Conservation (phyloP, 352 stramenopile species). For the Globisporangium nodosum region DNA sequence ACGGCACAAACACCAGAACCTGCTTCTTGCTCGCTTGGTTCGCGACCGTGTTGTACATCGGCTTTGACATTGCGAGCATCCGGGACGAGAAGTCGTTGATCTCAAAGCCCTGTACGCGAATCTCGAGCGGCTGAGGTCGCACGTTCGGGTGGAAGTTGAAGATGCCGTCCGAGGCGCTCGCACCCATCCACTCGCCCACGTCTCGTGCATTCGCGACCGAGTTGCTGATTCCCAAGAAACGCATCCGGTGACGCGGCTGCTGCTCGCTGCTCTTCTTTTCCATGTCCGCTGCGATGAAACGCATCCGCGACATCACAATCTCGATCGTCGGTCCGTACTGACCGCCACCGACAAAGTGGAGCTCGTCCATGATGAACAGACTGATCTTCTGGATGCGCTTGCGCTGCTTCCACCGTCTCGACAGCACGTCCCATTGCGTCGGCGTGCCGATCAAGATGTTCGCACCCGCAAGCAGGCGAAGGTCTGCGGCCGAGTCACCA, state of each 20-base stretch:
- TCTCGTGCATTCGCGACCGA: conserved; percentile 97
- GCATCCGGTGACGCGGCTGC: conserved; percentile 33
- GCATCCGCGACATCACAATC: conserved; percentile 96
- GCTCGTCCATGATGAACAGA: conserved; percentile 96
- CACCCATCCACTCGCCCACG: conserved; percentile 98
- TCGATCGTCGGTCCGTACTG: conserved; percentile 93
- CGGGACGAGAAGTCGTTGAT: conserved; percentile 95
- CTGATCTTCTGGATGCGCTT: conserved; percentile 94
- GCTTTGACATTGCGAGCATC: conserved; percentile 98
- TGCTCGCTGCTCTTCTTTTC: conserved; percentile 57
- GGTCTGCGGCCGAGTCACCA: conserved; percentile 92
- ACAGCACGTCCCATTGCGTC: conserved; percentile 96
- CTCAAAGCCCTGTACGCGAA: conserved; percentile 97
- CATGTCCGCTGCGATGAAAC: conserved; percentile 93
- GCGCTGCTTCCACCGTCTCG: conserved; percentile 94
- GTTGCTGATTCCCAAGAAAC: conserved; percentile 95
- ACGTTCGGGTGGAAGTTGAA: conserved; percentile 97
- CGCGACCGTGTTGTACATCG: conserved; percentile 94
- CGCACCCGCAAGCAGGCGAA: conserved; percentile 87
- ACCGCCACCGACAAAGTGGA: conserved; percentile 95
- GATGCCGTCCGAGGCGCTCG: conserved; percentile 67
- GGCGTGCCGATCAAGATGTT: conserved; percentile 94
- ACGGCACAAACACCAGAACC: conserved; percentile 97
- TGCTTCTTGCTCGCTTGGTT: conserved; percentile 86
- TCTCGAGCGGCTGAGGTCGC: conserved; percentile 94